A percentile compares a stretch with the other conserved stretches of the same genome.
These are phyloP conservation scores for Cyberlindnera mississippiensis DNA, from an alignment of 805 yeast species.

Conservation along the genomic window DNA sequence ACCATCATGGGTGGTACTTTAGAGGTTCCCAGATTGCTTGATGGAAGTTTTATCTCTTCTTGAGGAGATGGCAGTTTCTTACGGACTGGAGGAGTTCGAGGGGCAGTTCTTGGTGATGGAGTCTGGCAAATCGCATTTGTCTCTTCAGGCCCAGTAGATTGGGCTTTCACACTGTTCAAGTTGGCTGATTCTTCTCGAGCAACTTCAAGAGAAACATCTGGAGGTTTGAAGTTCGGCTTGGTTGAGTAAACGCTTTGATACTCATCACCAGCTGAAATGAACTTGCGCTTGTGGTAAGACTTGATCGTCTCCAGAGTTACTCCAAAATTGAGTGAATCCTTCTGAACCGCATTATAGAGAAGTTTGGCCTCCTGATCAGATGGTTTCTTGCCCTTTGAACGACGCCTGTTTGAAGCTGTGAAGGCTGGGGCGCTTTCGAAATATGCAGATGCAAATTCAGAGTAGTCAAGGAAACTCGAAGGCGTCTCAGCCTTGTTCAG, in stretches of 20 bases:
- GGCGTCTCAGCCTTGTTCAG: conserved; percentile 1
- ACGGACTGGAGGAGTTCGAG: too few species aligned
- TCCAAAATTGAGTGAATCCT: conserved; percentile 19
- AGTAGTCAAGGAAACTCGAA: conserved; percentile 11
- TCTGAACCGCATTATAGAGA: conserved; percentile 20
- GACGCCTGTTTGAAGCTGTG: background rate
- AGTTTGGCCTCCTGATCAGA: conserved; percentile 10
- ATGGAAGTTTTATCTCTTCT: too few species aligned
- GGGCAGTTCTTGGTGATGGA: too few species aligned
- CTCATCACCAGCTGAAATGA: background rate
- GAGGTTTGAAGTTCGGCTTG: background rate
- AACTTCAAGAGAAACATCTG: background rate
- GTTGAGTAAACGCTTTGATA: background rate
- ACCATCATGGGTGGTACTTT: background rate
- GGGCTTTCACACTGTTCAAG: too few species aligned
- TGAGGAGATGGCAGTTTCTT: too few species aligned
- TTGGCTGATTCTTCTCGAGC: too few species aligned
- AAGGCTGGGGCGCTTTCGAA: conserved; percentile 5
- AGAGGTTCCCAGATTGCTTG: background rate
- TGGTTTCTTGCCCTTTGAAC: background rate
- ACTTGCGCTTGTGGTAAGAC: conserved; percentile 3
- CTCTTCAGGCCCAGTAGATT: too few species aligned
- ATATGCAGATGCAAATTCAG: conserved; percentile 16
- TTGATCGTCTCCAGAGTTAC: conserved; percentile 16
- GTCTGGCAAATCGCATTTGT: too few species aligned